Evolutionary conservation across 2,329 filamentous ascomycete genomes (phyloP).

Genomic region (Xylaria sp.): DNA sequence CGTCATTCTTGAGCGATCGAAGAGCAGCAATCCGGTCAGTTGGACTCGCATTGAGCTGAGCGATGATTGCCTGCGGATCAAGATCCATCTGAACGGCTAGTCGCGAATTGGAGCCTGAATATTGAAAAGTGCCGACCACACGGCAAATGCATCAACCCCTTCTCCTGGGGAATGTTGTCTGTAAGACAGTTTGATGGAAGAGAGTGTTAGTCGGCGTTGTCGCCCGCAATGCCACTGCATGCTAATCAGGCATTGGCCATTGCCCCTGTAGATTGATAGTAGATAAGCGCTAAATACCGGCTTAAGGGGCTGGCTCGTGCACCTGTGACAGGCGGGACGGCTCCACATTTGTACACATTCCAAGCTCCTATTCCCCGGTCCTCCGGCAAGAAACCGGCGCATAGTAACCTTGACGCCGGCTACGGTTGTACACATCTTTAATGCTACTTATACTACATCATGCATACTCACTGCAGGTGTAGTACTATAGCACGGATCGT

Average conservation of each 20-base stretch:
- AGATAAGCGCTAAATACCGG: background rate
- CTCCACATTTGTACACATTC: background rate
- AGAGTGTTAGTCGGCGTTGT: slow-evolving; percentile 17
- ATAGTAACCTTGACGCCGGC: background rate
- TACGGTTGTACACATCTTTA: background rate
- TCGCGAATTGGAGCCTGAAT: slow-evolving; percentile 15
- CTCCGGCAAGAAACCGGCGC: background rate
- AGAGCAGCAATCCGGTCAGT: slow-evolving; percentile 70
- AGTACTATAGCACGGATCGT: no score
- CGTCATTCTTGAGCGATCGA: slow-evolving; percentile 83
- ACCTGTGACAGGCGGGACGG: slow-evolving; percentile 2
- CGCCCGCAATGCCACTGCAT: slow-evolving; percentile 21
- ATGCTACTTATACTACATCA: background rate
- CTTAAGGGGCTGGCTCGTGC: slow-evolving; percentile 7
- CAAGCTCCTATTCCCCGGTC: background rate
- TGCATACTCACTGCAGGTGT: no score
- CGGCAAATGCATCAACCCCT: slow-evolving; percentile 14
- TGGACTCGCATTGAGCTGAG: slow-evolving; percentile 59
- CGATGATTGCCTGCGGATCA: slow-evolving; percentile 43
- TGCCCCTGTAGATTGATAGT: background rate
- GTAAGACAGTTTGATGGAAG: background rate
- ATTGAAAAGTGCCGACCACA: slow-evolving; percentile 17
- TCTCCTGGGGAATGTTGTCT: slow-evolving; percentile 5
- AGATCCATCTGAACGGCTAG: slow-evolving; percentile 43
- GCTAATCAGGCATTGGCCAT: slow-evolving; percentile 5